These are phyloP conservation scores for Hypoxylon crocopeplum DNA, from an alignment of 495 filamentous ascomycete species.

Conservation along the genomic window DNA sequence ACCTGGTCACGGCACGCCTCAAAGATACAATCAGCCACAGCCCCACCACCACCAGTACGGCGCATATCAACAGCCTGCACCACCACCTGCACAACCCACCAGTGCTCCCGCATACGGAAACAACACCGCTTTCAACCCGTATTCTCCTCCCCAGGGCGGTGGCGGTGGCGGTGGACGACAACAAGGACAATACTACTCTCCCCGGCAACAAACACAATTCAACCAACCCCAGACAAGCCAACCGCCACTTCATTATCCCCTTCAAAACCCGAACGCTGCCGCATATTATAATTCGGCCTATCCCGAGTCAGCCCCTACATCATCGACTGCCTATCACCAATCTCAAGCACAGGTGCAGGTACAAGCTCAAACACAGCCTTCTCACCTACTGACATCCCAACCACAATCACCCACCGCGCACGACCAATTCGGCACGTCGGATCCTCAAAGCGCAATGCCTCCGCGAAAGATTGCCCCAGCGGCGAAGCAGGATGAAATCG, in stretches of 20 bases:
- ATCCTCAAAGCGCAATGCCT: slow-evolving; percentile 47
- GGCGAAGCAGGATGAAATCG: slow-evolving; percentile 42
- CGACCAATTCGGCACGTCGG: slow-evolving; percentile 23
- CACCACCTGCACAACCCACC: slow-evolving; percentile 21
- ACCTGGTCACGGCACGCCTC: slow-evolving; percentile 11
- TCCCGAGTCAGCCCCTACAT: slow-evolving; percentile 17
- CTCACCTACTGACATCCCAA: slow-evolving; percentile 2
- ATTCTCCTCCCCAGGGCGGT: slow-evolving; percentile 20
- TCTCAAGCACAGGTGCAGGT: neutral
- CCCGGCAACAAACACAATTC: slow-evolving; percentile 27
- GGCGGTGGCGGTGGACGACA: slow-evolving; percentile 11
- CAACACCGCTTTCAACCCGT: slow-evolving; percentile 32
- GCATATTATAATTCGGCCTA: slow-evolving; percentile 30
- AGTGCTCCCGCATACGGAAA: slow-evolving; percentile 30
- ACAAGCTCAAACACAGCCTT: neutral
- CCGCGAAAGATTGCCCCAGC: slow-evolving; percentile 49
- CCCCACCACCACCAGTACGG: slow-evolving; percentile 25
- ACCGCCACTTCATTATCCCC: slow-evolving; percentile 8
- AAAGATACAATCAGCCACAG: slow-evolving; percentile 33
- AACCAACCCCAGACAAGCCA: slow-evolving; percentile 7
- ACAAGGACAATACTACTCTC: slow-evolving; percentile 23
- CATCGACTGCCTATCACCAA: slow-evolving; percentile 19
- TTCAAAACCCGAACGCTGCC: slow-evolving; percentile 18
- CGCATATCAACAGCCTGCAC: slow-evolving; percentile 32
- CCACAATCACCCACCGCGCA: slow-evolving; percentile 42